Base-by-base conservation (phyloP, 148 eudicot species). In the Dysphania ambrosioides region DNA sequence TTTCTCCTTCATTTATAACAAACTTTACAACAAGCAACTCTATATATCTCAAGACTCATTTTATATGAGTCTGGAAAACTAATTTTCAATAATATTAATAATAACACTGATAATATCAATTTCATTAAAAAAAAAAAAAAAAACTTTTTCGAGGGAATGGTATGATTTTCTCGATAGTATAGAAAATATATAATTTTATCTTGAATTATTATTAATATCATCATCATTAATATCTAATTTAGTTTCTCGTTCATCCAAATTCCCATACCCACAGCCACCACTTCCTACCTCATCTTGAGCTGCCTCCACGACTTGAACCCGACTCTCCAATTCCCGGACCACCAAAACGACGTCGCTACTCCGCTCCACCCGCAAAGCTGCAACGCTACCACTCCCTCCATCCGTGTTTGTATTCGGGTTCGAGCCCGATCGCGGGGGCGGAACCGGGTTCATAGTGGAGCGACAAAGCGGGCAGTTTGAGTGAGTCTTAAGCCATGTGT, bases 381-480 rank as follows among this genome's bases (percentile, higher is more conserved):
- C 76, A 35, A 80, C 82, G 12, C 79, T 44, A 1, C 53, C 41
- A 13, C 13, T 24, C 6, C 19, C 51, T 16, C 24, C 40, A 19
- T 0, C 56, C 44, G 68, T 0, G 26, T 24, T 38, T 8, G 42
- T 2, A 19, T 53, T 53, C 9, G 57, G 19, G 7, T 0, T n/a
- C 35, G 72, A 21, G 11, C 7, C 23, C 27, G 47, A 19, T 29
- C 66, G 35, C 0, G 35, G 53, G 56, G 82, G 58, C 6, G 70
- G 75, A 8, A 65, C 75, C 10, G 72, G 68, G 51, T 80, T 70
- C 85, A 82, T 72, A 11, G 57, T 40, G 9, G 93, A 77, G 0
- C 97, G 86, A 24, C 97, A 92, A 18, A 92, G 63, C 5, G 97
- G 97, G 38, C 97, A 92, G 47, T 75, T 89, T 0, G 93, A 85